Evolutionary conservation across 805 yeast species (phyloP).

Genomic region (Pichia scutulata): DNA sequence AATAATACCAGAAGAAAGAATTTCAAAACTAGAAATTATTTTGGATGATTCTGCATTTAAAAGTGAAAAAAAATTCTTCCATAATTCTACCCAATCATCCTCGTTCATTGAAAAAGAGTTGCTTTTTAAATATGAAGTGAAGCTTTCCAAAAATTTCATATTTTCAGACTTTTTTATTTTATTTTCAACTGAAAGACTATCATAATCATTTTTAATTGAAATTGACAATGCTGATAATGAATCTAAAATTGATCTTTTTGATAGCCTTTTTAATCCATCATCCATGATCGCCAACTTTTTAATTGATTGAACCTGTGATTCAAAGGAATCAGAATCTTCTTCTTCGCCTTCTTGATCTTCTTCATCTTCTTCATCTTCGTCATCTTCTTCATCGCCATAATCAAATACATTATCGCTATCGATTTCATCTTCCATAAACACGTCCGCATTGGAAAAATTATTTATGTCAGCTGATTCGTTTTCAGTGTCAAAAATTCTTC

Average conservation of each 20-base stretch:
- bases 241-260: constrained; percentile 2
- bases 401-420: constrained; percentile 2
- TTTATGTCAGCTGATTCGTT: neutral
- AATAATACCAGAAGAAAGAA: constrained; percentile 61
- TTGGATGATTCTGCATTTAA: constrained; percentile 2
- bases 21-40: constrained; percentile 65
- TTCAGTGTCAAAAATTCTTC: constrained; percentile 7
- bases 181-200: constrained; percentile 15
- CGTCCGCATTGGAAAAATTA: neutral
- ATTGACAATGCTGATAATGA: neutral
- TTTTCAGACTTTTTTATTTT: constrained; percentile 23
- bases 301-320: neutral
- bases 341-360: constrained; percentile 13
- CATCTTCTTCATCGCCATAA: constrained; percentile 13
- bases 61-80: constrained; percentile 31
- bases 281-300: neutral
- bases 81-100: constrained; percentile 28
- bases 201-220: constrained; percentile 15
- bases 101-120: constrained; percentile 15
- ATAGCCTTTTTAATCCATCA: constrained; percentile 13
- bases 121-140: constrained; percentile 20
- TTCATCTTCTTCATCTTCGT: constrained; percentile 17
- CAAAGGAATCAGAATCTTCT: constrained; percentile 3
- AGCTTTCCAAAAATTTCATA: constrained; percentile 23
- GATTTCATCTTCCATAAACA: neutral